Percentiles rank a stretch among this genome's conserved stretches.
Conservation (phyloP, 192 early-diverging fungal species). For the Entomortierella chlamydospora region DNA sequence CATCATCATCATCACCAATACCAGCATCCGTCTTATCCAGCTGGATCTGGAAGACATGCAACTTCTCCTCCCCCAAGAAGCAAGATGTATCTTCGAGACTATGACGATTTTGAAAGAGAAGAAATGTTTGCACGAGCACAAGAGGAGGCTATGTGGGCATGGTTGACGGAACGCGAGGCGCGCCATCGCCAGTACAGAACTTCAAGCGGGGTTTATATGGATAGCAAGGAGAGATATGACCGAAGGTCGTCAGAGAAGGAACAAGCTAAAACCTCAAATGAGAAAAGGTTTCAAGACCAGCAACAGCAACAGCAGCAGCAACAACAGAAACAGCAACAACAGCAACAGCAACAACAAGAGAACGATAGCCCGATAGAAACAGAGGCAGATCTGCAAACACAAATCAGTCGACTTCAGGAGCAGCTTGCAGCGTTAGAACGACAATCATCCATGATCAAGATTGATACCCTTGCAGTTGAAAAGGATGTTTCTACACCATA, state of each 20-base stretch:
- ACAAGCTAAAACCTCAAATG: no score
- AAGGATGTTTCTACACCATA: conserved; percentile 3
- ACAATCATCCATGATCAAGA: conserved; percentile 6
- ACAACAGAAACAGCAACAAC: neutral
- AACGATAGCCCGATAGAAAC: neutral
- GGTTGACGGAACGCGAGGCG: conserved; percentile 40
- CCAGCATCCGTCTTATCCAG: conserved; percentile 9
- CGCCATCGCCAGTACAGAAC: conserved; percentile 38
- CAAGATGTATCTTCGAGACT: neutral
- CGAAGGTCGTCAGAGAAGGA: neutral
- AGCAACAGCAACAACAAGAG: neutral
- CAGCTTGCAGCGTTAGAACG: conserved; percentile 27
- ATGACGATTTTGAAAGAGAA: conserved; percentile 20
- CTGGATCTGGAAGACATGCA: conserved; percentile 12
- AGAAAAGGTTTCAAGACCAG: no score
- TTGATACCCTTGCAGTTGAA: neutral
- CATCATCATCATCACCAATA: neutral
- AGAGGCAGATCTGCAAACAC: conserved; percentile 21
- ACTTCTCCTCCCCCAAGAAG: neutral
- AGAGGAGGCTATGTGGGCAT: conserved; percentile 55
- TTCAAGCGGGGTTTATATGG: neutral
- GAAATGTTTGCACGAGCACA: conserved; percentile 29
- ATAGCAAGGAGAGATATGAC: neutral
- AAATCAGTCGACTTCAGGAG: conserved; percentile 30
- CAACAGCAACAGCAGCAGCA: conserved; percentile 1